A percentile compares a stretch with the other conserved stretches of the same genome.
Evolutionary conservation across 345 rosid genomes (phyloP).

Genomic region (Gossypium stocksii): DNA sequence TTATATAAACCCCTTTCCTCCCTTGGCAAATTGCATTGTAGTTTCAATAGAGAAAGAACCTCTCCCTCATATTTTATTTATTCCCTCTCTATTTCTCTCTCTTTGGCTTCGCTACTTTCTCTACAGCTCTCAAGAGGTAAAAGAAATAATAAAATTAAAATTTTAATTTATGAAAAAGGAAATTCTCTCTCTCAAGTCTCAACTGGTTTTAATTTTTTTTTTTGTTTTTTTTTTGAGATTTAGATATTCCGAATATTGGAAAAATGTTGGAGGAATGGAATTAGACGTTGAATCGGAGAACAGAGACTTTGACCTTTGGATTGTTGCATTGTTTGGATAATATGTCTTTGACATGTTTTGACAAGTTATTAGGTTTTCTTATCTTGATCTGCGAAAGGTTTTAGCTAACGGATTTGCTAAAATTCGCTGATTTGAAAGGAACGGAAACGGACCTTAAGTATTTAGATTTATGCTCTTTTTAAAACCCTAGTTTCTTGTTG

Average conservation of each 20-base stretch:
- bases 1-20: conserved; percentile 41
- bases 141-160: background rate
- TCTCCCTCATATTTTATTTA: conserved; percentile 6
- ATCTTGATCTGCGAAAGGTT: conserved; percentile 17
- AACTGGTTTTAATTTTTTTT: background rate
- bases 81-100: conserved; percentile 4
- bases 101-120: conserved; percentile 15
- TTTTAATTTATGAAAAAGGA: background rate
- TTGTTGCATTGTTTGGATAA: conserved; percentile 15
- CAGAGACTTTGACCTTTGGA: conserved; percentile 18
- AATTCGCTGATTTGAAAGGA: background rate
- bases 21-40: conserved; percentile 15
- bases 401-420: background rate
- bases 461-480: conserved; percentile 7
- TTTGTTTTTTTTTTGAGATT: conserved; percentile 6
- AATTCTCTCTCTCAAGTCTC: conserved; percentile 4
- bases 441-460: background rate
- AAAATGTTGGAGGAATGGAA: conserved; percentile 3
- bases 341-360: background rate
- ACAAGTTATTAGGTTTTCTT: conserved; percentile 1
- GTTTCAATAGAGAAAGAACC: conserved; percentile 10
- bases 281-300: conserved; percentile 10
- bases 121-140: conserved; percentile 36
- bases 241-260: conserved; percentile 10
- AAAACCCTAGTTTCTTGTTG: conserved; percentile 22